Evolutionary conservation across 139 green algal species (phyloP).

Genomic region (Chlamydomonas asymmetrica): DNA sequence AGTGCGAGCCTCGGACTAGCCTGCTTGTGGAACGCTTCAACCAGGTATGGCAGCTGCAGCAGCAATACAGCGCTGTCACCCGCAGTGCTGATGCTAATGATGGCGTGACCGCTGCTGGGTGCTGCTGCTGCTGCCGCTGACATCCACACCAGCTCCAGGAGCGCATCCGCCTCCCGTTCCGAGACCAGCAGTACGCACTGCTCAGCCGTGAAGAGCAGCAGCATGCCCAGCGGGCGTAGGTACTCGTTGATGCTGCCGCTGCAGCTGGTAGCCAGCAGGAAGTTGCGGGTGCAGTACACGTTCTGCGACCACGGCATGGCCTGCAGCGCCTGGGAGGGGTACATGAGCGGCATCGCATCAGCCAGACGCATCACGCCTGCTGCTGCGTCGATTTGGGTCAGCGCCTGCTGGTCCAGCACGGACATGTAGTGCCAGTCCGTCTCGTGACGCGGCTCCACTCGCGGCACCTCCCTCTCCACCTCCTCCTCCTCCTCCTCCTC

Average conservation of each 20-base stretch:
- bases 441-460: slow-evolving; percentile 8
- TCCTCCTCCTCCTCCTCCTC: slow-evolving; percentile 60
- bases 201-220: slow-evolving; percentile 47
- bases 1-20: background rate
- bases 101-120: no score
- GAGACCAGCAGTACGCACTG: slow-evolving; percentile 54
- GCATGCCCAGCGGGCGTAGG: slow-evolving; percentile 33
- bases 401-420: background rate
- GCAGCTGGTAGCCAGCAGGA: background rate
- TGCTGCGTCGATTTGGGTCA: background rate
- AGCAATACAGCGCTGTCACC: no score
- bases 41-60: background rate
- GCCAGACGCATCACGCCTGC: background rate
- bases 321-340: background rate
- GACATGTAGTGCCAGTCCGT: slow-evolving; percentile 32
- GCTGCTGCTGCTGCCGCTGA: no score
- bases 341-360: background rate
- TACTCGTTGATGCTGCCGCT: slow-evolving; percentile 22
- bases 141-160: slow-evolving; percentile 12
- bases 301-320: background rate
- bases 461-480: slow-evolving; percentile 33
- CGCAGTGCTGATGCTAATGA: no score
- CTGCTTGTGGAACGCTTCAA: background rate
- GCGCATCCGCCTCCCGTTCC: slow-evolving; percentile 50
- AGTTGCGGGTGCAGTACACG: slow-evolving; percentile 42